Evolutionary conservation across 2,329 filamentous ascomycete species (phyloP), one percentile per base, ranked within the genome.

Genomic region (Alternaria sp.): DNA sequence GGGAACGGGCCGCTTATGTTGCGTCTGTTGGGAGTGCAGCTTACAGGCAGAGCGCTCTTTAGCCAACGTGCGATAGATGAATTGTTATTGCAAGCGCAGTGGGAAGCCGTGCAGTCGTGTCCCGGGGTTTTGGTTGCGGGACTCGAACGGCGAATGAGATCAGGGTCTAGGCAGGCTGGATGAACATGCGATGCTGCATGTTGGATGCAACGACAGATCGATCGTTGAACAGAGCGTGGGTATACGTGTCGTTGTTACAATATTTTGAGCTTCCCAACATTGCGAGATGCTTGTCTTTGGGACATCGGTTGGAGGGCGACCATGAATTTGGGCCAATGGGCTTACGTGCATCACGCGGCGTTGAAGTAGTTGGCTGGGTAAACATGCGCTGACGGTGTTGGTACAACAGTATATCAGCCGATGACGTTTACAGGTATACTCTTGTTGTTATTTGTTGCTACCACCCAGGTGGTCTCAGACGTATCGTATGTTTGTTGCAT

Each of bases 401-500:
- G 45, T 49, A 33, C 18, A n/a, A 37, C 14, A n/a, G 18, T 20
- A 26, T 45, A 37, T 20, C 18, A 18, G 10, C 21, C 8, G 21
- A 21, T n/a, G 28, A 33, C 8, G 8, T 37, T 23, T 23, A 1
- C 12, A 14, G 12, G 28, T 51, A n/a, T 23, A 21, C 12, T 37
- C 21, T 51, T 30, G 49, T 4, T 20, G 8, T 4, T 5, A 4
- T 51, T n/a, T 37, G 28, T 51, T 51, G 47, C 41, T 15, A 10
- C 50, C 20, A 50, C 20, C 3, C 18, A 10, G n/a, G 21, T 26
- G 15, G 9, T n/a, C 8, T 49, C 21, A 28, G 60, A 88, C 83
- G n/a, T 70, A 73, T n/a, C 81, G 76, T 1, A 88, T 78, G 0
- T 69, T 71, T n/a, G 78, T 76, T 1, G 87, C 87, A n/a, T 83